These are phyloP conservation scores for Aspergillus sp. DNA, from an alignment of 2,329 filamentous ascomycete species.

Conservation along the genomic window DNA sequence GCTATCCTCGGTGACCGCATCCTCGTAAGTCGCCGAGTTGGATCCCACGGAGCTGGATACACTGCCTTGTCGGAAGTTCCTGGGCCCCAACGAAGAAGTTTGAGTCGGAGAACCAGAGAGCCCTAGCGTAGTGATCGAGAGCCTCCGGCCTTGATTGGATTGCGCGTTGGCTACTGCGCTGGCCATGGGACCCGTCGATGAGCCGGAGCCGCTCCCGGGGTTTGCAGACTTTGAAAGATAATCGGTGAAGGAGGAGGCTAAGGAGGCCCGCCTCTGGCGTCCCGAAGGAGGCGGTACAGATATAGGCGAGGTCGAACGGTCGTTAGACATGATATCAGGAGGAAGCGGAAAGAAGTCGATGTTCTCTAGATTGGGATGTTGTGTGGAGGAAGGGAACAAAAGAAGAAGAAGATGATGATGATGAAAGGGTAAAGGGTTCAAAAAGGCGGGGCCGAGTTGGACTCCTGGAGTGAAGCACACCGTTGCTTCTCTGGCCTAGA, in stretches of 20 bases:
- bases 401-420: too few species aligned
- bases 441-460: neutral
- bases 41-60: constrained; percentile 61
- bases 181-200: constrained; percentile 50
- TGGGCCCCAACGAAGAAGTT: constrained; percentile 51
- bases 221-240: constrained; percentile 36
- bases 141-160: constrained; percentile 58
- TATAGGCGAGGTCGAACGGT: constrained; percentile 40
- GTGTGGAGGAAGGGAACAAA: neutral
- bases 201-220: constrained; percentile 14
- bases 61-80: constrained; percentile 61
- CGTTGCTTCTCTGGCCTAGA: too few species aligned
- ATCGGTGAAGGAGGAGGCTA: constrained; percentile 43
- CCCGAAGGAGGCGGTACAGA: constrained; percentile 34
- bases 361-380: neutral
- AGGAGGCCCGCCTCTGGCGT: constrained; percentile 48
- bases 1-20: constrained; percentile 62
- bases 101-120: constrained; percentile 70
- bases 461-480: neutral
- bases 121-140: constrained; percentile 73
- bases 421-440: neutral
- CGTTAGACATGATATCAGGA: constrained; percentile 42
- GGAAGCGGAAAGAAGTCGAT: neutral
- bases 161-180: constrained; percentile 50
- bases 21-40: constrained; percentile 40